phyloP scores from a whole-genome alignment of 2,329 filamentous ascomycete species.

The Aureobasidium sp. region DNA sequence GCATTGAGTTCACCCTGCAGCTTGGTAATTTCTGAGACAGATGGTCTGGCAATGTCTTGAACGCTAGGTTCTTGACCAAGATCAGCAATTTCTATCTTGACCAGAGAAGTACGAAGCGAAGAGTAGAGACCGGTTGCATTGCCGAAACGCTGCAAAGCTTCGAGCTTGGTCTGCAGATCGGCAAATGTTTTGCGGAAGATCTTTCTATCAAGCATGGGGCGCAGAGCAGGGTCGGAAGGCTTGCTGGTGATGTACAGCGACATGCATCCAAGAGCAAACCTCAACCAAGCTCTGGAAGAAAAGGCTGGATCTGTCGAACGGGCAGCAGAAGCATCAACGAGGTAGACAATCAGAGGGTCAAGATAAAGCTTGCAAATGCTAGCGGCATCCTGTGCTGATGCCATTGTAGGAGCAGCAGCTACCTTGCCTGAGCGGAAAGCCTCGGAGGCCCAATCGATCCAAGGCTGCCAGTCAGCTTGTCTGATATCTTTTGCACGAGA shows the following conservation, averaged over 20 bases:
- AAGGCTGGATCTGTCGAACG: background rate
- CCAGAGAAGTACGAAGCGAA: constrained; percentile 58
- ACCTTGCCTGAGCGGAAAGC: background rate
- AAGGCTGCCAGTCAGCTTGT: constrained; percentile 7
- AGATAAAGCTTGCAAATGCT: constrained; percentile 8
- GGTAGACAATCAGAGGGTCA: background rate
- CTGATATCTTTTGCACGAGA: constrained; percentile 19
- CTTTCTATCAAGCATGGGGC: constrained; percentile 55
- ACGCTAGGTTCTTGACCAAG: constrained; percentile 59
- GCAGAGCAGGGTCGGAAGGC: constrained; percentile 70
- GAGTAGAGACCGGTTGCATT: constrained; percentile 61
- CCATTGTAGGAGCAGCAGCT: background rate
- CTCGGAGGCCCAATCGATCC: constrained; percentile 5
- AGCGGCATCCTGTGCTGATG: background rate
- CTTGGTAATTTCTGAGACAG: constrained; percentile 57
- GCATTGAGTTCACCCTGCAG: constrained; percentile 72
- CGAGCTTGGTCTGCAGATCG: constrained; percentile 51
- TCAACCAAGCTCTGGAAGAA: constrained; percentile 54
- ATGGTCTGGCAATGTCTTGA: constrained; percentile 65
- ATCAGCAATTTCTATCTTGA: constrained; percentile 47
- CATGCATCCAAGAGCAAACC: constrained; percentile 67
- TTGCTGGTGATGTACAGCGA: constrained; percentile 79
- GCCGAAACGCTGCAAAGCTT: constrained; percentile 60
- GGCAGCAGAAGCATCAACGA: background rate
- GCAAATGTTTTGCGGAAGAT: constrained; percentile 51